Evolutionary conservation across 768 basidiomycete genomes (phyloP), one percentile per base, ranked within the genome.

Genomic region (Calocybe indica): DNA sequence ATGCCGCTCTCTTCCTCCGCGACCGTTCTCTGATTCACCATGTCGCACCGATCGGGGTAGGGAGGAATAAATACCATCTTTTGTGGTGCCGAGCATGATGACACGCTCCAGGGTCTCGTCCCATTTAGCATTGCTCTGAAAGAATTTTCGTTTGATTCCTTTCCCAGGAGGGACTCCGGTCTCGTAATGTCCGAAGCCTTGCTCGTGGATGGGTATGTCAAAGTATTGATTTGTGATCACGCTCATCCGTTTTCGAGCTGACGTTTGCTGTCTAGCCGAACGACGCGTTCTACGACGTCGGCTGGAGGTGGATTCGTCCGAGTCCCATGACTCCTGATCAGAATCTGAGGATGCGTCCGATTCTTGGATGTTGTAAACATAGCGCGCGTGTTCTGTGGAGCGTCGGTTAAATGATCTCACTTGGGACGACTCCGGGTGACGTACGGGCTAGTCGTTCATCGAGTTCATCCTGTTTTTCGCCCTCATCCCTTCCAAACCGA

Each of bases 381-480:
- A 83, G 45, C 79, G 74, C 7, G 79, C 72, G 43, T 87, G 82
- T 64, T 85, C 85, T 88, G 60, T 35, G 32, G 22, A 22, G 22
- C 22, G 22, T 22, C 4, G 22, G 22, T 22, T 22, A 22, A 22
- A 22, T 22, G 22, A 4, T 22, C 22, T 22, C 22, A 4, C 22
- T 22, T 22, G 22, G 22, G 22, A 22, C 2, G 22, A 22, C 22
- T 22, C 22, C 22, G 22, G 4, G 22, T 22, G 22, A 69, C 86
- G 63, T 60, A 88, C 87, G 84, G 8, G 84, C 84, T n/a, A 89
- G 70, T 40, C 70, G 73, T 48, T 78, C 76, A 57, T 90, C 88
- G 34, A 89, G 56, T 11, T 82, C 77, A 51, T 90, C 85, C 57
- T 67, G 64, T 31, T 62, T 62, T 37, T 74, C 73, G 22, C 22